phyloP scores from a whole-genome alignment of 202 grass and related monocot species.

The Schoenoplectus triqueter region DNA sequence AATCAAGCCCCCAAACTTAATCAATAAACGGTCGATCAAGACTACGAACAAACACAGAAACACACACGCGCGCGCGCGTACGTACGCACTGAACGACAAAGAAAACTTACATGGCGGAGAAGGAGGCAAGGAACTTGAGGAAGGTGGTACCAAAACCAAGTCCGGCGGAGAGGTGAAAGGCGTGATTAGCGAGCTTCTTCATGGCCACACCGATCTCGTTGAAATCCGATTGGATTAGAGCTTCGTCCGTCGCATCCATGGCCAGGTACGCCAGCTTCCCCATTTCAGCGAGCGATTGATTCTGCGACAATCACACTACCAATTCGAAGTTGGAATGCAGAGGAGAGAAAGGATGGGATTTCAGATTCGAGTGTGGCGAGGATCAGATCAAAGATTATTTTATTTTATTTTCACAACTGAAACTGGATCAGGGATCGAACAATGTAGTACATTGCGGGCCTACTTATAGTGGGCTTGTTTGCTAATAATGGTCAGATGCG shows the following conservation, averaged over 20 bases:
- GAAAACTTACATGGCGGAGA: slow-evolving; percentile 69
- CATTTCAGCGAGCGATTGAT: slow-evolving; percentile 4
- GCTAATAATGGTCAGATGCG: neutral
- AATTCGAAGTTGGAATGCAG: neutral
- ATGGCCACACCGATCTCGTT: slow-evolving; percentile 63
- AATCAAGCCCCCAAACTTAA: neutral
- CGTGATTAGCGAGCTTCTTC: slow-evolving; percentile 76
- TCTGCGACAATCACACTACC: neutral
- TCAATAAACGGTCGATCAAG: neutral
- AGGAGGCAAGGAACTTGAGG: slow-evolving; percentile 81
- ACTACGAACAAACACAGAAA: neutral
- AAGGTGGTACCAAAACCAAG: slow-evolving; percentile 63
- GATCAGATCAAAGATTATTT: neutral
- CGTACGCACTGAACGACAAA: neutral
- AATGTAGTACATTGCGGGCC: neutral
- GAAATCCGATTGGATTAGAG: slow-evolving; percentile 78
- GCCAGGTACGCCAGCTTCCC: slow-evolving; percentile 44
- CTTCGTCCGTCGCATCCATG: slow-evolving; percentile 55
- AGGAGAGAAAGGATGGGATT: neutral
- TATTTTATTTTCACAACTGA: neutral
- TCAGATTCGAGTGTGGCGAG: neutral
- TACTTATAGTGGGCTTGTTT: slow-evolving; percentile 18
- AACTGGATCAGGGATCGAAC: slow-evolving; percentile 7
- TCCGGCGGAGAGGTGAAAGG: slow-evolving; percentile 51
- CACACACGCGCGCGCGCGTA: no score